Percentiles rank a stretch among this genome's conserved stretches.
These are phyloP conservation scores for Luvunga scandens DNA, from an alignment of 345 rosid species.

Conservation along the genomic window DNA sequence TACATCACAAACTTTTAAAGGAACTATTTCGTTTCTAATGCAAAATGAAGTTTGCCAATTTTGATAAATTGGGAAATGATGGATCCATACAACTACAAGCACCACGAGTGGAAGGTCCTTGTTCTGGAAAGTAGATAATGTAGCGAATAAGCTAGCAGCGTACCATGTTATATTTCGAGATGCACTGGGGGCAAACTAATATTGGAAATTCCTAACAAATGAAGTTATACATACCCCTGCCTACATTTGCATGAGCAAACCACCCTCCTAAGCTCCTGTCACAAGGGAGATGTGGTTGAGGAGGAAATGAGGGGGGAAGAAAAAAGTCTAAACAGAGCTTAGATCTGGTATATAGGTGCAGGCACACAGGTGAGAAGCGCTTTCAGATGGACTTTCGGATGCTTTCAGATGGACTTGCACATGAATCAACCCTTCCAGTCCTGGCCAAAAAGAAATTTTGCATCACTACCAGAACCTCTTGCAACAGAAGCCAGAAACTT, in stretches of 20 bases:
- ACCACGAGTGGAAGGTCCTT: background rate
- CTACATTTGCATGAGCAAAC: conserved; percentile 1
- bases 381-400: background rate
- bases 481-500: background rate
- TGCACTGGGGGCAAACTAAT: background rate
- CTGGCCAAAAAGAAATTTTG: conserved; percentile 12
- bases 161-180: background rate
- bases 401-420: background rate
- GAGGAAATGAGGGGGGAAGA: background rate
- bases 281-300: background rate
- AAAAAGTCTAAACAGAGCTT: background rate
- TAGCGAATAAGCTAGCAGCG: background rate
- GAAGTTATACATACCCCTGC: background rate
- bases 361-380: background rate
- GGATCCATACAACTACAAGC: background rate
- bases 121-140: background rate
- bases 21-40: background rate
- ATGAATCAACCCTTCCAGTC: conserved; percentile 1
- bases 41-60: background rate
- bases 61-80: background rate
- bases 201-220: background rate
- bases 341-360: background rate
- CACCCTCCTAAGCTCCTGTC: background rate
- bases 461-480: conserved; percentile 7
- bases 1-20: background rate